Evolutionary conservation across 805 yeast species (phyloP).

Genomic region (Ogataea dorogensis): DNA sequence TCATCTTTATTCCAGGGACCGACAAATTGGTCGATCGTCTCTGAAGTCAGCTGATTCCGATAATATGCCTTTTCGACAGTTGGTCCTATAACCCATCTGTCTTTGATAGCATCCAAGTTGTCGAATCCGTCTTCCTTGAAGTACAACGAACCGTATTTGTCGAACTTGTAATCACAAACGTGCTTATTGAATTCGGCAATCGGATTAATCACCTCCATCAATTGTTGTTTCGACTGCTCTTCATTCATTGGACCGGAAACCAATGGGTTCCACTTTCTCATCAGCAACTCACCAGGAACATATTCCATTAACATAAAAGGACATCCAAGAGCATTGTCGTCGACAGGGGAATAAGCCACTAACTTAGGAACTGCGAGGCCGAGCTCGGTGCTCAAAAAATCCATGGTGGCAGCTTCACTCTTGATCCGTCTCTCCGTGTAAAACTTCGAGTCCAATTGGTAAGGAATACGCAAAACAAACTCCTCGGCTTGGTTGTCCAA

Average conservation of each 20-base stretch:
- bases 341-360: conserved; percentile 59
- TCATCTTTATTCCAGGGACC: conserved; percentile 76
- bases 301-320: conserved; percentile 84
- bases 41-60: conserved; percentile 62
- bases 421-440: conserved; percentile 67
- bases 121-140: conserved; percentile 65
- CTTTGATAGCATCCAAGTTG: conserved; percentile 20
- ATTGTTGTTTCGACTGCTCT: conserved; percentile 45
- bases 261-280: conserved; percentile 91
- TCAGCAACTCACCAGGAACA: conserved; percentile 74
- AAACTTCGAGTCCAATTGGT: conserved; percentile 65
- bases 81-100: conserved; percentile 92
- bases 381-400: conserved; percentile 66
- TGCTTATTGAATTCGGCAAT: conserved; percentile 49
- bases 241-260: conserved; percentile 53
- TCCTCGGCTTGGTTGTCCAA: conserved; percentile 42
- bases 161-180: conserved; percentile 51
- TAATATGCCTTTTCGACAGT: conserved; percentile 75
- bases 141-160: conserved; percentile 77
- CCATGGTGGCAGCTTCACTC: conserved; percentile 93
- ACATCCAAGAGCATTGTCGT: conserved; percentile 59
- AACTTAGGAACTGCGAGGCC: conserved; percentile 73
- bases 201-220: conserved; percentile 66
- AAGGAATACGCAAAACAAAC: conserved; percentile 82
- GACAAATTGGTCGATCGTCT: conserved; percentile 45